Percentiles rank a stretch among this genome's conserved stretches.
phyloP scores from a whole-genome alignment of 192 early-diverging fungal species.

The Coemansia sp. region DNA sequence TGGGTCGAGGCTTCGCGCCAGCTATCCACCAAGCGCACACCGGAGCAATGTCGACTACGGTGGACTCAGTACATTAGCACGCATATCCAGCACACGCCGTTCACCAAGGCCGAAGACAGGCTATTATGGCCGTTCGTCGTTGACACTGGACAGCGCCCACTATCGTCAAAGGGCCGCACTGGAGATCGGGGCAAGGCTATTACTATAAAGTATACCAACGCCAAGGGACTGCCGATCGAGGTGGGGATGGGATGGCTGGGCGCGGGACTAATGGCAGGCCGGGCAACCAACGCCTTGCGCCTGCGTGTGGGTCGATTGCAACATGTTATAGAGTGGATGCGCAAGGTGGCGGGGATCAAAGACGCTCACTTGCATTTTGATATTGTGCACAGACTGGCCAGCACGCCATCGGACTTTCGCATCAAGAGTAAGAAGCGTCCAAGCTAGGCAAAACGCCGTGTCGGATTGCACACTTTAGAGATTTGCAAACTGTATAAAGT shows the following conservation, averaged over 20 bases:
- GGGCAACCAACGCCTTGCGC: conserved; percentile 9
- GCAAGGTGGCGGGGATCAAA: conserved; percentile 10
- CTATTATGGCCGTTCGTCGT: conserved; percentile 31
- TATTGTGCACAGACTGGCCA: conserved; percentile 27
- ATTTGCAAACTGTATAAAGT: background rate
- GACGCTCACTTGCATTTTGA: conserved; percentile 22
- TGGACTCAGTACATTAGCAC: conserved; percentile 23
- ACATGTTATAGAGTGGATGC: conserved; percentile 25
- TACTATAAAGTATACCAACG: conserved; percentile 7
- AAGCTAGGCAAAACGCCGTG: background rate
- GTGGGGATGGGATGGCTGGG: conserved; percentile 30
- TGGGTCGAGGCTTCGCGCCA: conserved; percentile 17
- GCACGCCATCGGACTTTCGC: conserved; percentile 25
- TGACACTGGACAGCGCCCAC: background rate
- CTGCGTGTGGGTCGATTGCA: conserved; percentile 15
- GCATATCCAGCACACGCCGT: conserved; percentile 31
- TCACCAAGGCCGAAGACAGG: conserved; percentile 23
- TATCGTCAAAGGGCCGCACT: background rate
- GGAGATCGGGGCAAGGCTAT: background rate
- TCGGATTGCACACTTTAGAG: background rate
- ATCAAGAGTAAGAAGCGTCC: background rate
- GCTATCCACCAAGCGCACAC: conserved; percentile 11
- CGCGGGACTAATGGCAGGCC: conserved; percentile 3
- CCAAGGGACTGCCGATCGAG: background rate
- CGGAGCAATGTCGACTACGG: conserved; percentile 13